A percentile compares a stretch with the other conserved stretches of the same genome.
Evolutionary conservation across 192 early-diverging fungal genomes (phyloP).

Genomic region (Chytriomyces sp.): DNA sequence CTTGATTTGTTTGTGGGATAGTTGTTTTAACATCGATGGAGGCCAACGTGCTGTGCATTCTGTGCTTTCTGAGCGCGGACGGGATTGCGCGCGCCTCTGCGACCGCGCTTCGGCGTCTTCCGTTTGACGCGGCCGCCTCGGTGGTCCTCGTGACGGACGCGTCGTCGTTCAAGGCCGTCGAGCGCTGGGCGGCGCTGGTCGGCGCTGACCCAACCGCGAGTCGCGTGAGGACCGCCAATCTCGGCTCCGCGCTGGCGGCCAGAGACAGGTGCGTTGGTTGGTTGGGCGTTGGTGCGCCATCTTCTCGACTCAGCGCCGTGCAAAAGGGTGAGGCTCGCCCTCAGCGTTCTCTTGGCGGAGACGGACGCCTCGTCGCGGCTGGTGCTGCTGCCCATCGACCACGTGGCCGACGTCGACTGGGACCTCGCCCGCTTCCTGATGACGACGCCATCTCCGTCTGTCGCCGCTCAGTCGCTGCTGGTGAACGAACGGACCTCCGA

Average conservation of each 20-base stretch:
- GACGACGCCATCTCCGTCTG: background rate
- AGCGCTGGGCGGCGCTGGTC: constrained; percentile 30
- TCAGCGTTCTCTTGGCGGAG: background rate
- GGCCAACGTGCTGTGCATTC: background rate
- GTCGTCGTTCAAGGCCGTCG: background rate
- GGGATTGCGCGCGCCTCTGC: background rate
- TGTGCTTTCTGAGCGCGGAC: background rate
- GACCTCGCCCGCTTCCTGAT: background rate
- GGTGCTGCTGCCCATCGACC: background rate
- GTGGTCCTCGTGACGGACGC: constrained; percentile 19
- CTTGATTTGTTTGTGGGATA: background rate
- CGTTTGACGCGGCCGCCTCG: background rate
- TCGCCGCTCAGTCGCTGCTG: background rate
- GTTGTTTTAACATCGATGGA: background rate
- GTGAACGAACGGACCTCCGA: background rate
- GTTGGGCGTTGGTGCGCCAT: too few relatives aligned
- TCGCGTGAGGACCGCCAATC: too few relatives aligned
- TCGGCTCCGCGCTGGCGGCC: too few relatives aligned
- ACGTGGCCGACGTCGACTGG: background rate
- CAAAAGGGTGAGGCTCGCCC: background rate
- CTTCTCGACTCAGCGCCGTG: background rate
- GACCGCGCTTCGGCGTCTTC: background rate
- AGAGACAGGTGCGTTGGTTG: too few relatives aligned
- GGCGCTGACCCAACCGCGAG: too few relatives aligned
- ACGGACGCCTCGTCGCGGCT: background rate